Evolutionary conservation across 108 stramenopile genomes (phyloP), one percentile per base, ranked within the genome.

Genomic region (Fragilaria crotonensis): DNA sequence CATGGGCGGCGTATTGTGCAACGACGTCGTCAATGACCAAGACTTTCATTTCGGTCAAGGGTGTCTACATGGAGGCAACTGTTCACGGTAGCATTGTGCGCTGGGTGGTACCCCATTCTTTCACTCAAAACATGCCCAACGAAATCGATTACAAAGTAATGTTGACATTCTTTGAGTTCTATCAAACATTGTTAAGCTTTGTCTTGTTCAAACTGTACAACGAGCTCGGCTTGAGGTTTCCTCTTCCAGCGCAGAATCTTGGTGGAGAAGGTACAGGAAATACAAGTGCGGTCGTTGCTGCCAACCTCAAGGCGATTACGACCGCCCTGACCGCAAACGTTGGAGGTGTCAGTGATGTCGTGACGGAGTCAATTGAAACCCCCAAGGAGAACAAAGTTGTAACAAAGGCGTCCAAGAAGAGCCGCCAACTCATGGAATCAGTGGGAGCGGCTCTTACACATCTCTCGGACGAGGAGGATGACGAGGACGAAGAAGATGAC

Each of bases 141-240:
- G 97, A 96, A 63, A 97, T 99, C 30, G 99, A 99, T 68, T 95
- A 94, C 70, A 81, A 88, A 26, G 95, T 99, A 58, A 98, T 99
- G 97, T 54, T 85, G 25, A 99, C 99, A 9, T 99, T 99, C 70
- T 86, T 99, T 45, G 99, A 98, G 76, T 98, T 99, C 71, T 96
- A 98, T 65, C 95, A 97, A 63, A 85, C 87, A 7, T 66, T 98
- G 14, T 59, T 98, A 54, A 80, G 87, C 50, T 98, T 98, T 76
- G 95, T 94, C 5, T 60, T 98, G 58, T 99, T 75, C 87, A 97
- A 98, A 67, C 71, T 99, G 5, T 99, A 95, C 70, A 78, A 68
- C 45, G 87, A 82, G 30, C 47, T 92, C 26, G 97, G 94, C 30
- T 76, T 97, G 3, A 67, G 80, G 9, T 98, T 94, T 67, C 97